Base-by-base conservation (phyloP, 164 flowering plant genomes). In the Protea cynaroides region DNA sequence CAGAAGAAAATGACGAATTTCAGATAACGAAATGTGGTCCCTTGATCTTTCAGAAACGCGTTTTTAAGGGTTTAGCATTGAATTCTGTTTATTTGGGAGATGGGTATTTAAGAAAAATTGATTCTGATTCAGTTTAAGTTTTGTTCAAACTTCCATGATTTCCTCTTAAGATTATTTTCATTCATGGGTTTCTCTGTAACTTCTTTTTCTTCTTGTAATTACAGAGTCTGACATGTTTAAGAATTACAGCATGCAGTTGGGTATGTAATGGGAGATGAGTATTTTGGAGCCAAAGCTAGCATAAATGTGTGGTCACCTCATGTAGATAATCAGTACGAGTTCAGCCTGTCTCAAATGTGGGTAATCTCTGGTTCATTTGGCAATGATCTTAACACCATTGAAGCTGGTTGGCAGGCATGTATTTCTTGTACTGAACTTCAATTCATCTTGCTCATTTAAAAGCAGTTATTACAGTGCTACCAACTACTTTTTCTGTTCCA, bases 341-440 rank as follows among this genome's bases (percentile, higher is more conserved):
- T 95, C 75, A 92, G 98, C 74, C 76, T 95, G 62, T 95, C 99
- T 19, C 99, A 95, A 68, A 75, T 95, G 19, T 95, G 99, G 99
- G 83, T 95, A 71, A 95, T 90, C 61, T 92, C 99, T 25, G 99
- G 99, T 65, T 82, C 97, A 6, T 90, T 95, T 69, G 95, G 96
- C 53, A 65, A 88, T 69, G 99, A 95, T 75, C 90, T 95, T 8
- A 95, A 95, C 72, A 95, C 99, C 80, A 88, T 95, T 69, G 99
- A 95, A 86, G 99, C 99, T 67, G 99, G 99, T 37, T 95, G 99
- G 99, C 99, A 92, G 96, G 99, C 69, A 76, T 13, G 81, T 73
- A 22, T 18, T 7, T 44, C 47, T 18, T 51, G 19, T 59, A n/a
- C 17, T 52, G 2, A 21, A 10, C 15, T 38, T 29, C 21, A 15